phyloP scores from a whole-genome alignment of 75 land plant species.

The Sequoiadendron giganteum region DNA sequence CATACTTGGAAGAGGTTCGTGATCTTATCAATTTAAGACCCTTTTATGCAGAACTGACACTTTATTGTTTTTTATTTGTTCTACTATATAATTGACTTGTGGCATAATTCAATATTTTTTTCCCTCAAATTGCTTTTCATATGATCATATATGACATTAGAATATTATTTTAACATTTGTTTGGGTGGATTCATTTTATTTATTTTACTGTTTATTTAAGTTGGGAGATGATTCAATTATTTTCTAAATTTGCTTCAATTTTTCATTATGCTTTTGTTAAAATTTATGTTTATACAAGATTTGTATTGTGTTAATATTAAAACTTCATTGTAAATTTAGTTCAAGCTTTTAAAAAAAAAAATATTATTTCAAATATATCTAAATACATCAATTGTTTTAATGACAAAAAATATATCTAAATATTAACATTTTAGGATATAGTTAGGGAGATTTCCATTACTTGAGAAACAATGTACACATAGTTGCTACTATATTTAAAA shows the following conservation, averaged over 20 bases:
- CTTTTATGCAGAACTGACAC: background rate
- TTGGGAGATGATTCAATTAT: background rate
- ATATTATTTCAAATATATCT: too few relatives aligned
- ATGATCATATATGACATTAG: background rate
- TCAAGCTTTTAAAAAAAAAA: too few relatives aligned
- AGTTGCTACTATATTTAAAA: too few relatives aligned
- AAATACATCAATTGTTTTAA: too few relatives aligned
- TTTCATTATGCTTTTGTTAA: too few relatives aligned
- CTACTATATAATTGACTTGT: background rate
- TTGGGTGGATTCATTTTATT: background rate
- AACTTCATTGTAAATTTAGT: too few relatives aligned
- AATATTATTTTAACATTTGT: background rate
- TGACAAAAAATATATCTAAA: too few relatives aligned
- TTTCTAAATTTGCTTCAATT: background rate
- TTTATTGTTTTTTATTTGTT: background rate
- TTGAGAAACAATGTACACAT: too few relatives aligned
- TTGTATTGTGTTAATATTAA: too few relatives aligned
- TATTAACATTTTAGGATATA: too few relatives aligned
- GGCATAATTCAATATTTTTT: background rate
- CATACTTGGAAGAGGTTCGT: constrained; percentile 62
- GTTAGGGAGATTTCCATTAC: too few relatives aligned
- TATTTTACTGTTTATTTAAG: background rate
- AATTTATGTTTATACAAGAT: too few relatives aligned
- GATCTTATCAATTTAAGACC: background rate
- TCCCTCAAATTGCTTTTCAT: background rate